Evolutionary conservation across 192 early-diverging fungal species (phyloP).

Genomic region (Bifiguratus adelaidae): DNA sequence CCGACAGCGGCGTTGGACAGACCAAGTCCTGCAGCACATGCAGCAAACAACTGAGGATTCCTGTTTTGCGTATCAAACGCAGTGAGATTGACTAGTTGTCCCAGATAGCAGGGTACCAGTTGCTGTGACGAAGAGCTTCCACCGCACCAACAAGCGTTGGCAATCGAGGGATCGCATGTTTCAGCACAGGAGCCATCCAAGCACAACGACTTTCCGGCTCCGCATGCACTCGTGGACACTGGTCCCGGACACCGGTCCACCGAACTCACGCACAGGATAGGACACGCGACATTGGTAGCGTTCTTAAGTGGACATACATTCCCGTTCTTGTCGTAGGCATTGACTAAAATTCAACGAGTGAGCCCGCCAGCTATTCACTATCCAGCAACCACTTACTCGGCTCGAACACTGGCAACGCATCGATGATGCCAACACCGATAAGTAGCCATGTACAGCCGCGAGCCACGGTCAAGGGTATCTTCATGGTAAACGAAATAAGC

Average conservation of each 20-base stretch:
- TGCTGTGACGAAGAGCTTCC: constrained; percentile 6
- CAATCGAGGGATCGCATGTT: constrained; percentile 21
- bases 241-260: constrained; percentile 31
- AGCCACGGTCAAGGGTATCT: too few relatives aligned
- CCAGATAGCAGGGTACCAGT: constrained; percentile 31
- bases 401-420: too few relatives aligned
- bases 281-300: constrained; percentile 31
- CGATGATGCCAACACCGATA: too few relatives aligned
- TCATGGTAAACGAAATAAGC: too few relatives aligned
- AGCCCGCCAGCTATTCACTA: too few relatives aligned
- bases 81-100: constrained; percentile 27
- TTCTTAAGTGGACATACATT: constrained; percentile 37
- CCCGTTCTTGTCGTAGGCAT: constrained; percentile 34
- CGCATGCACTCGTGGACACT: constrained; percentile 23
- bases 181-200: constrained; percentile 42
- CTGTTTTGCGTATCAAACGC: constrained; percentile 37
- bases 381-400: too few relatives aligned
- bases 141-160: constrained; percentile 42
- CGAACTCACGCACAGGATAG: constrained; percentile 37
- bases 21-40: constrained; percentile 9
- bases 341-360: too few relatives aligned
- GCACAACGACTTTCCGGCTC: constrained; percentile 30
- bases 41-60: constrained; percentile 8
- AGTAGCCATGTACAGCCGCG: too few relatives aligned
- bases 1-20: not conserved